Evolutionary conservation across 2,329 filamentous ascomycete species (phyloP), one percentile per base, ranked within the genome.

Genomic region (Sporothrix pseudoabietina): DNA sequence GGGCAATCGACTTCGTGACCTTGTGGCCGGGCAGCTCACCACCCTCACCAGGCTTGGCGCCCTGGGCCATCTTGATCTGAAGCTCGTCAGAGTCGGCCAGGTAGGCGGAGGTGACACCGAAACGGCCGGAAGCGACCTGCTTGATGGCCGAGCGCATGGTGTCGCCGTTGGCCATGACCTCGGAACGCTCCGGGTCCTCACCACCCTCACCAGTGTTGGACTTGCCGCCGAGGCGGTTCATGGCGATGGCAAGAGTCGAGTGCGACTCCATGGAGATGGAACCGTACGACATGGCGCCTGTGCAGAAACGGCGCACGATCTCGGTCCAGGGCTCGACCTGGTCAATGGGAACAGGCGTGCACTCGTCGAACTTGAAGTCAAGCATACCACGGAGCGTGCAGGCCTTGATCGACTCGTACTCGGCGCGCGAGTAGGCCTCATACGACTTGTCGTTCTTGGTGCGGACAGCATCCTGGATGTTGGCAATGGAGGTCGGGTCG

Each of bases 31-130:
- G 95, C 80, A 98, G 89, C 83, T 98, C 95, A 88, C 95, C 95
- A 85, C 95, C 95, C 83, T 98, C 95, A 83, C 95, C 95, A 73
- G 95, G 95, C 88, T 98, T 98, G 76, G 95, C 95, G 81, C 95
- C 95, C 84, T 98, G 95, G 10, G 95, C 95, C 95, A 98, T 98
- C 89, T 98, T 98, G 85, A 98, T 98, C 83, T 98, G 95, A 63
- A 98, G 86, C 84, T 98, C 94, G 79, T 98, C 95, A 22, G 95
- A 93, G 82, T 98, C 95, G 69, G 94, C 94, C 19, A 98, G 89
- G 81, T 98, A 98, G 80, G 94, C 93, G 74, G 93, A 96, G 1
- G 95, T 98, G 75, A 98, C 95, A 86, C 95, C 95, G 79, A 98
- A 98, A 79, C 95, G 92, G 76, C 95, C 95, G 63, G 94, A 97